A percentile compares a stretch with the other conserved stretches of the same genome.
phyloP scores from a whole-genome alignment of 805 yeast species.

The Starmera dryadoides region DNA sequence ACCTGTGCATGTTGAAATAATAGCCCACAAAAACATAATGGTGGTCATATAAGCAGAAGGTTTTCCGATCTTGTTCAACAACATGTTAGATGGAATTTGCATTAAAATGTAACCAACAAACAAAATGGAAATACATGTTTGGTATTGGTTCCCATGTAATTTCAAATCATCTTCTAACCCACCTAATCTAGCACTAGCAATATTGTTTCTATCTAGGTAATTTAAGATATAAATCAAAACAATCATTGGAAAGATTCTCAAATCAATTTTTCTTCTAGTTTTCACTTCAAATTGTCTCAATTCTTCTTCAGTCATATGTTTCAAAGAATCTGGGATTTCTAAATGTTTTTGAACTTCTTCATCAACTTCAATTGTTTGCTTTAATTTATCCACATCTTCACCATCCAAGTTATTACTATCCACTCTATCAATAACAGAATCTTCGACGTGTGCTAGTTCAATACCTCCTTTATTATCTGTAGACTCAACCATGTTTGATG shows the following conservation, averaged over 20 bases:
- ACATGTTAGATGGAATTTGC: slow-evolving; percentile 40
- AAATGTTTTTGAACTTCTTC: background rate
- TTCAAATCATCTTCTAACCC: slow-evolving; percentile 39
- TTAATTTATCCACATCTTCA: background rate
- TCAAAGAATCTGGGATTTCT: slow-evolving; percentile 17
- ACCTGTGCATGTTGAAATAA: slow-evolving; percentile 30
- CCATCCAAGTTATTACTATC: background rate
- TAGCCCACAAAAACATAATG: slow-evolving; percentile 42
- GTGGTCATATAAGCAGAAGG: slow-evolving; percentile 44
- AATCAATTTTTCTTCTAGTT: slow-evolving; percentile 40
- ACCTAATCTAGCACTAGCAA: slow-evolving; percentile 43
- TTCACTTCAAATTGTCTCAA: slow-evolving; percentile 33
- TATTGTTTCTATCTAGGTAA: slow-evolving; percentile 42
- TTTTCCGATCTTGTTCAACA: slow-evolving; percentile 35
- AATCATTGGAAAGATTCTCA: slow-evolving; percentile 42
- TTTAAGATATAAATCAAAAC: slow-evolving; percentile 44
- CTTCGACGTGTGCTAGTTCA: background rate
- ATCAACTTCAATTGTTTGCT: background rate
- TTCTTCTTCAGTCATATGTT: slow-evolving; percentile 28
- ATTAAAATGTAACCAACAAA: slow-evolving; percentile 45
- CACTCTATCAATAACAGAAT: background rate
- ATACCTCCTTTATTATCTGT: background rate
- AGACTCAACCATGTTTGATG: no score
- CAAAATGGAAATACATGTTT: slow-evolving; percentile 44
- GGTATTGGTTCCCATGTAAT: slow-evolving; percentile 35